Percentiles rank a stretch among this genome's conserved stretches.
These are phyloP conservation scores for Penstemon davidsonii DNA, from an alignment of 257 asterid genomes.

Conservation along the genomic window DNA sequence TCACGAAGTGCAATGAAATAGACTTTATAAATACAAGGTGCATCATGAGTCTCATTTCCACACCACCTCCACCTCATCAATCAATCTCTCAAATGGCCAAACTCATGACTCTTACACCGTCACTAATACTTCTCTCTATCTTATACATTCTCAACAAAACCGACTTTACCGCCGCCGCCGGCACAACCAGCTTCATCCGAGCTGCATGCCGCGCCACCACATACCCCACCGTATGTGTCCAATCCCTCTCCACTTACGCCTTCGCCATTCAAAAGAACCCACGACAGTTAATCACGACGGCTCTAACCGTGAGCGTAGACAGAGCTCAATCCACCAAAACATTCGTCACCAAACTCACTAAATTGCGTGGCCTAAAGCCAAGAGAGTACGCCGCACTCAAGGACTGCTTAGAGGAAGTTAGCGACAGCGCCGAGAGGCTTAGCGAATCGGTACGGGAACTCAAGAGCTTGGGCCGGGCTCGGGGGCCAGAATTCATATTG, in stretches of 20 bases:
- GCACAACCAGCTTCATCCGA: constrained; percentile 45
- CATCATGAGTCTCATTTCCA: background rate
- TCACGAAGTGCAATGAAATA: too few species aligned
- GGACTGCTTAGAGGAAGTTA: constrained; percentile 69
- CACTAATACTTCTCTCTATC: constrained; percentile 31
- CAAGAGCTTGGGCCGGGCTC: constrained; percentile 32
- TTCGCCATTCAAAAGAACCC: constrained; percentile 46
- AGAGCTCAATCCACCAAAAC: constrained; percentile 50
- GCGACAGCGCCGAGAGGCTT: constrained; percentile 59
- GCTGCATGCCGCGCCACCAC: constrained; percentile 56
- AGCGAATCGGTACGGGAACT: constrained; percentile 55
- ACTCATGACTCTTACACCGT: background rate
- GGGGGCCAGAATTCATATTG: constrained; percentile 43
- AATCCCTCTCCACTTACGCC: constrained; percentile 57
- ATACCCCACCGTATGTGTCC: constrained; percentile 61
- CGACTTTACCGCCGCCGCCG: constrained; percentile 18
- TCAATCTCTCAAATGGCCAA: constrained; percentile 26
- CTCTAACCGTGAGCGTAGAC: constrained; percentile 62
- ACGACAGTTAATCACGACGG: constrained; percentile 47
- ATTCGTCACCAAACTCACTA: constrained; percentile 47
- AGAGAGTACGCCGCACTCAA: constrained; percentile 57
- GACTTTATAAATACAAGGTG: background rate
- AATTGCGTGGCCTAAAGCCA: constrained; percentile 51
- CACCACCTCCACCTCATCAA: background rate
- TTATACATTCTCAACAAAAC: constrained; percentile 17